A percentile compares a stretch with the other conserved stretches of the same genome.
These are phyloP conservation scores for Mikania micrantha DNA, from an alignment of 129 eudicot species.

Conservation along the genomic window DNA sequence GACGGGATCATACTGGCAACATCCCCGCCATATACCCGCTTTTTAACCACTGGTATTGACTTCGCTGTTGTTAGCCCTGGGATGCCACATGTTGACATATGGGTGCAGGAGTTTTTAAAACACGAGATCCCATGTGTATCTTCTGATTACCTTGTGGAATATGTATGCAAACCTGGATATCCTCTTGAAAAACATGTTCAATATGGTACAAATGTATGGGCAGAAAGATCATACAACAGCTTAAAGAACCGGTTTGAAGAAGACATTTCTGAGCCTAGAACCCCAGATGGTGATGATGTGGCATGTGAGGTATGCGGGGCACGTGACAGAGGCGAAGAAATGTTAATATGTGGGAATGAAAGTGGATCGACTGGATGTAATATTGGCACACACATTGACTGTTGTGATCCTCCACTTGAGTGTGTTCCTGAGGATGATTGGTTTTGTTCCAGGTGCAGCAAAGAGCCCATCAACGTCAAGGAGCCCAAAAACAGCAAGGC, in stretches of 20 bases:
- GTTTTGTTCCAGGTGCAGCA: conserved; percentile 68
- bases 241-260: conserved; percentile 39
- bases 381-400: conserved; percentile 61
- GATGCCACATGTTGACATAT: conserved; percentile 78
- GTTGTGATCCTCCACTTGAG: conserved; percentile 80
- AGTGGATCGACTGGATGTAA: conserved; percentile 71
- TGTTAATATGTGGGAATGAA: conserved; percentile 82
- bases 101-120: conserved; percentile 85
- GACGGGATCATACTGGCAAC: conserved; percentile 94
- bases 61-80: conserved; percentile 90
- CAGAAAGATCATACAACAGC: conserved; percentile 53
- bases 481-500: conserved; percentile 13
- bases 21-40: conserved; percentile 93
- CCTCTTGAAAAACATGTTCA: conserved; percentile 74
- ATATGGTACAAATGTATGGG: conserved; percentile 78
- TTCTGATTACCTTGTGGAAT: conserved; percentile 91
- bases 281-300: conserved; percentile 34
- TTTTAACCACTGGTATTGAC: conserved; percentile 50
- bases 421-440: conserved; percentile 74
- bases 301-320: conserved; percentile 70
- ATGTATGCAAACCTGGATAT: conserved; percentile 86
- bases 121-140: conserved; percentile 79
- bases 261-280: conserved; percentile 3
- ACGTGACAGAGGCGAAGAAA: conserved; percentile 70
- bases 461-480: conserved; percentile 16